Evolutionary conservation across 2,329 filamentous ascomycete species (phyloP).

Genomic region (Aspergillus sojae): DNA sequence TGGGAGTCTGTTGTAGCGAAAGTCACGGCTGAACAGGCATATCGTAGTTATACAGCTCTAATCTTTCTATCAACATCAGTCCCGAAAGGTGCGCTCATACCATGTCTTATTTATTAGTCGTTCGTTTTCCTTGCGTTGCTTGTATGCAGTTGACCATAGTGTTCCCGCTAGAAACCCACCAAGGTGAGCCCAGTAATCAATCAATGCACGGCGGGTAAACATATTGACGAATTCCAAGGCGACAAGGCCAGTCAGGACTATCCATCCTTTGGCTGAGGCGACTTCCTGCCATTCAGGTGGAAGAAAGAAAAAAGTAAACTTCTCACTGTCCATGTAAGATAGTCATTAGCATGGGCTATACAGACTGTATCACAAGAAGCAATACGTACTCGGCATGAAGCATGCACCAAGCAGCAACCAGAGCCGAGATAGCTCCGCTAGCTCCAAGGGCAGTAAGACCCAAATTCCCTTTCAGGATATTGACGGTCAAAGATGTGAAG

Average conservation of each 20-base stretch:
- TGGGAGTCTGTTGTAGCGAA: neutral
- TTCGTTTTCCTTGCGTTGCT: conserved; percentile 16
- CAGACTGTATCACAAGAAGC: neutral
- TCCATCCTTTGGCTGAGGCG: conserved; percentile 45
- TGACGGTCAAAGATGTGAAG: conserved; percentile 48
- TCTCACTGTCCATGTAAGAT: conserved; percentile 32
- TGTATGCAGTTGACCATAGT: conserved; percentile 19
- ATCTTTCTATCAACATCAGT: neutral
- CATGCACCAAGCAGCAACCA: conserved; percentile 54
- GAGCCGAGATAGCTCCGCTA: conserved; percentile 53
- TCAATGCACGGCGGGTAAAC: conserved; percentile 30
- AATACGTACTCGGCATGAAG: conserved; percentile 47
- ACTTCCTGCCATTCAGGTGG: conserved; percentile 42
- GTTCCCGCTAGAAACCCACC: conserved; percentile 45
- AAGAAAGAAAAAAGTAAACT: conserved; percentile 45
- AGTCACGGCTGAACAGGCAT: neutral
- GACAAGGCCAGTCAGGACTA: conserved; percentile 40
- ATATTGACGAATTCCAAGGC: conserved; percentile 40
- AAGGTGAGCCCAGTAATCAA: conserved; percentile 46
- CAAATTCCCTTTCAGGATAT: conserved; percentile 48
- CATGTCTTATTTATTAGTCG: conserved; percentile 19
- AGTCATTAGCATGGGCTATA: neutral
- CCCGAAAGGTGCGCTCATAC: conserved; percentile 15
- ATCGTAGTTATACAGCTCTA: neutral
- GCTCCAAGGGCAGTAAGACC: conserved; percentile 53